A percentile compares a stretch with the other conserved stretches of the same genome.
These are phyloP conservation scores for Colletotrichum sp. DNA, from an alignment of 2,329 filamentous ascomycete species.

Conservation along the genomic window DNA sequence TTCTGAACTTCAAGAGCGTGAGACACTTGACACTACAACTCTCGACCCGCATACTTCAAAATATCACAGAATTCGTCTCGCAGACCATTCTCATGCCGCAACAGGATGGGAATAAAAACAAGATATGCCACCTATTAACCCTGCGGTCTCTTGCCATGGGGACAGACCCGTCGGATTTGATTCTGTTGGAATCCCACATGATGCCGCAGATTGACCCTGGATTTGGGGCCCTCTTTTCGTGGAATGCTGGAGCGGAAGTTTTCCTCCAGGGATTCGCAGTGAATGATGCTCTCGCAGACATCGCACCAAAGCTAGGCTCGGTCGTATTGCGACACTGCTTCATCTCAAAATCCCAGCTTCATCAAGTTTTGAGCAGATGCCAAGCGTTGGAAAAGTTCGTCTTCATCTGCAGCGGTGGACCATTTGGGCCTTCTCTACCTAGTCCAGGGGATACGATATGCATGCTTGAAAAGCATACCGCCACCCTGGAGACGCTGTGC, in stretches of 20 bases:
- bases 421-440: not conserved
- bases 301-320: not conserved
- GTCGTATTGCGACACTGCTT: not conserved
- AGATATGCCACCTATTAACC: not conserved
- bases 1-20: not conserved
- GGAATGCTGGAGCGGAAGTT: not conserved
- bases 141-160: not conserved
- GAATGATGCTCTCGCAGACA: not conserved
- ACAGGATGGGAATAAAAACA: not conserved
- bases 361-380: not conserved
- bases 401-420: not conserved
- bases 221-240: not conserved
- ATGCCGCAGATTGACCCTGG: not conserved
- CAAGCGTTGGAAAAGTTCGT: not conserved
- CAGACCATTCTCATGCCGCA: not conserved
- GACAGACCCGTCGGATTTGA: rapidly evolving
- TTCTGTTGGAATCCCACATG: too few relatives aligned
- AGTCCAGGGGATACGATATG: not conserved
- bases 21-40: not conserved
- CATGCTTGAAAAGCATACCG: not conserved
- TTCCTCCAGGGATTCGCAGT: not conserved
- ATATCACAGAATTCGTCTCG: not conserved
- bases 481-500: not conserved
- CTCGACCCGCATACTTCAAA: not conserved
- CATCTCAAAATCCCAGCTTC: not conserved